Evolutionary conservation across 1,284 basidiomycete species (phyloP).

Genomic region (Marasmius fiardii): DNA sequence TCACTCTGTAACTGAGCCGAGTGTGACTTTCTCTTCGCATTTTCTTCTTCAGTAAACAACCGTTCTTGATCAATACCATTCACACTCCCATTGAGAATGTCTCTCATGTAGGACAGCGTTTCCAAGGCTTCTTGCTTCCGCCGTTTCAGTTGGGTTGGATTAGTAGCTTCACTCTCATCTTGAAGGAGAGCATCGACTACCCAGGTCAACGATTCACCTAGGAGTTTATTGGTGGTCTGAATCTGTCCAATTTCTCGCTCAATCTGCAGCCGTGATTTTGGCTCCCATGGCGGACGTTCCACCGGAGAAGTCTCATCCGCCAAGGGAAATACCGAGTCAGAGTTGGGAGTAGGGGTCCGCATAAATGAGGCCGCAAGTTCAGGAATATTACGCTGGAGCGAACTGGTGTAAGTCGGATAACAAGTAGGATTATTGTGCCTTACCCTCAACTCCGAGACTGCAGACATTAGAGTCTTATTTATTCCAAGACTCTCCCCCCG

Average conservation of each 20-base stretch:
- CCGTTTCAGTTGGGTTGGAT: slow-evolving; percentile 36
- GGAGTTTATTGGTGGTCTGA: slow-evolving; percentile 48
- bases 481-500: slow-evolving; percentile 76
- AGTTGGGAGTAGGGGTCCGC: slow-evolving; percentile 42
- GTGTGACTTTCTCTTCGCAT: slow-evolving; percentile 21
- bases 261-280: slow-evolving; percentile 60
- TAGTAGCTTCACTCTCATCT: slow-evolving; percentile 43
- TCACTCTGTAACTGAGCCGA: slow-evolving; percentile 19
- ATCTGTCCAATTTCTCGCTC: slow-evolving; percentile 57
- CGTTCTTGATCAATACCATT: slow-evolving; percentile 59
- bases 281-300: slow-evolving; percentile 65
- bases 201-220: slow-evolving; percentile 68
- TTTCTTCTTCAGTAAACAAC: slow-evolving; percentile 54
- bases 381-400: slow-evolving; percentile 72
- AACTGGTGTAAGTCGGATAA: slow-evolving; percentile 10
- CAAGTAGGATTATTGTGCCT: slow-evolving; percentile 16
- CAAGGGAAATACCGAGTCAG: slow-evolving; percentile 54
- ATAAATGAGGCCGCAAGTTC: slow-evolving; percentile 72
- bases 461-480: slow-evolving; percentile 75
- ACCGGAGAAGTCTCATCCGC: slow-evolving; percentile 52
- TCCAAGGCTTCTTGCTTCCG: slow-evolving; percentile 68
- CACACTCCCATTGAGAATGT: slow-evolving; percentile 57
- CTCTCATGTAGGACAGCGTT: slow-evolving; percentile 68
- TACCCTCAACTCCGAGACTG: slow-evolving; percentile 71
- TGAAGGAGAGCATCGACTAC: slow-evolving; percentile 65